Evolutionary conservation across 306 rosid genomes (phyloP), one percentile per base, ranked within the genome.

Genomic region (Hippophae tibetana): DNA sequence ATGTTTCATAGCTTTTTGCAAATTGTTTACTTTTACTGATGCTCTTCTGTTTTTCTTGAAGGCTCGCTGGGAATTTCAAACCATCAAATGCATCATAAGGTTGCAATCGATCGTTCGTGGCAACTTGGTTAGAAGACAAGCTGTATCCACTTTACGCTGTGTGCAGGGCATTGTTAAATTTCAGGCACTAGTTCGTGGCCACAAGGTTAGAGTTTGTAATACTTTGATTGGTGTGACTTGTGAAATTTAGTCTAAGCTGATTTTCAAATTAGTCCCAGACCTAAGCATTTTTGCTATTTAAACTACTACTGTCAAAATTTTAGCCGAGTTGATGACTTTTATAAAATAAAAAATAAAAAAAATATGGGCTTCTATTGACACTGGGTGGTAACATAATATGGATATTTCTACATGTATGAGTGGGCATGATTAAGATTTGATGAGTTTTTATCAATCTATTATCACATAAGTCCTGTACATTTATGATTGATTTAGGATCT

Each of bases 121-220:
- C 46, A 72, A 67, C 68, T 56, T 73, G 73, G 73, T 73, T 50
- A 67, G 78, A 73, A 73, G 73, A 61, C 78, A 73, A 57, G 78
- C 78, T 42, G 57, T 62, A 18, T 61, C 78, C 44, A 67, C 78
- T 11, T 67, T 73, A 48, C 46, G 66, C 44, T 67, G 73, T 61
- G 72, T 67, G 45, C 71, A 62, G 65, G 78, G 72, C 42, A 62
- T 73, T 52, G 69, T 73, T 8, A 73, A 73, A 53, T 40, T 73
- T 41, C 78, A 73, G 60, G 69, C 71, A 50, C 64, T 73, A 60
- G 53, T 62, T 56, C 73, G 78, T 14, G 61, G 64, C 57, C 69
- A 49, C 42, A 70, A 25, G 66, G 73, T 68, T 67, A 53, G 73
- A 61, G 25, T 41, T 54, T 72, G 54, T 49, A 47, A 54, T 47